Conservation (phyloP, 2,329 filamentous ascomycete species). For the Aspergillus novoparasiticus region DNA sequence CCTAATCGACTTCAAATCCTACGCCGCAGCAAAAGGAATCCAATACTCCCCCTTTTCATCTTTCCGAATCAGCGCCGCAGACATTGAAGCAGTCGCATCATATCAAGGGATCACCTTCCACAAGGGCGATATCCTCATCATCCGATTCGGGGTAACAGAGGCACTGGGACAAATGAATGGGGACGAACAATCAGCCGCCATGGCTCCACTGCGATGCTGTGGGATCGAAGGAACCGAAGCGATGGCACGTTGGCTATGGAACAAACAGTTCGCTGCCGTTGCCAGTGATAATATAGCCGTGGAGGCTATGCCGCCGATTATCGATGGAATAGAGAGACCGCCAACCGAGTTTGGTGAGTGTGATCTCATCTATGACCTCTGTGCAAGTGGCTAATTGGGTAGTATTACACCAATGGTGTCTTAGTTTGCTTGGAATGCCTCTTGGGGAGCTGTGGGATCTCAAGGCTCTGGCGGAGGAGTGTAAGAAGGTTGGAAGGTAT, state of each 20-base stretch:
- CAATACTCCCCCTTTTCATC: constrained; percentile 57
- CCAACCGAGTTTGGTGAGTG: constrained; percentile 15
- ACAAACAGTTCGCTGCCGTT: constrained; percentile 49
- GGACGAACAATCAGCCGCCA: constrained; percentile 16
- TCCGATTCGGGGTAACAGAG: constrained; percentile 28
- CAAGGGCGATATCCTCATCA: constrained; percentile 25
- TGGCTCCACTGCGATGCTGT: constrained; percentile 14
- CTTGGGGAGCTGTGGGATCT: constrained; percentile 53
- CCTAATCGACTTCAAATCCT: constrained; percentile 58
- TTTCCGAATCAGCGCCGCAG: constrained; percentile 18
- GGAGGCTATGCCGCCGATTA: constrained; percentile 28
- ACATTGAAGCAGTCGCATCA: constrained; percentile 23
- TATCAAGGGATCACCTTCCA: constrained; percentile 22
- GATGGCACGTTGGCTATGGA: constrained; percentile 59
- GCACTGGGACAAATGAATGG: constrained; percentile 19
- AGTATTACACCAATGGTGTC: constrained; percentile 44
- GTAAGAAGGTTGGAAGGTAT: constrained; percentile 41
- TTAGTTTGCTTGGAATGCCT: constrained; percentile 46
- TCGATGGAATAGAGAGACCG: constrained; percentile 16
- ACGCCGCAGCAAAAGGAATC: constrained; percentile 58
- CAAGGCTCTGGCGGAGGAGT: constrained; percentile 42
- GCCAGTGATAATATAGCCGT: constrained; percentile 30
- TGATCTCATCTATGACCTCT: fast-evolving
- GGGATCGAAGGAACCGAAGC: constrained; percentile 52
- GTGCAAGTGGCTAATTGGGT: neutral